A percentile compares a stretch with the other conserved stretches of the same genome.
Evolutionary conservation across 2,329 filamentous ascomycete genomes (phyloP).

Genomic region (Spiromastix sp.): DNA sequence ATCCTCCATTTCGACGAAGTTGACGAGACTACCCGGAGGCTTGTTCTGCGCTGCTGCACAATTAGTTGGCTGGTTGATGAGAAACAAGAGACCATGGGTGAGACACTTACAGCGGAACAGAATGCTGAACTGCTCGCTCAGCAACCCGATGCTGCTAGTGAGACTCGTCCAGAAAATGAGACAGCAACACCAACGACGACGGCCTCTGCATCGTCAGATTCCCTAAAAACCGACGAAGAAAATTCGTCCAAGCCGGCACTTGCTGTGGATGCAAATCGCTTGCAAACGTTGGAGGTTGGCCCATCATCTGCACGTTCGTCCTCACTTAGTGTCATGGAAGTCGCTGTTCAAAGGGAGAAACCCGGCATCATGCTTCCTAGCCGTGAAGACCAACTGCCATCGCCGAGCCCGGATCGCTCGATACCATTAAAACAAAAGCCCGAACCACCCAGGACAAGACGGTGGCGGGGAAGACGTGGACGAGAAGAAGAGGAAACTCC

Average conservation of each 20-base stretch:
- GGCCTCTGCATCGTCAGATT: constrained; percentile 33
- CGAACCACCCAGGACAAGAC: constrained; percentile 32
- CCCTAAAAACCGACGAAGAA: constrained; percentile 21
- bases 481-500: constrained; percentile 22
- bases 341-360: constrained; percentile 71
- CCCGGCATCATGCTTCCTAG: constrained; percentile 75
- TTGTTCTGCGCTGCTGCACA: constrained; percentile 35
- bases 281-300: constrained; percentile 53
- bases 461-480: constrained; percentile 30
- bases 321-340: constrained; percentile 63
- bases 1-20: constrained; percentile 40
- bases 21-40: constrained; percentile 38
- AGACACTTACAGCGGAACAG: constrained; percentile 12
- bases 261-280: constrained; percentile 6
- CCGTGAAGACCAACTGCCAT: constrained; percentile 33
- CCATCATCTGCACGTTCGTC: constrained; percentile 60
- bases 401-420: not conserved
- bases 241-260: not conserved
- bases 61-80: constrained; percentile 36
- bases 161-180: constrained; percentile 30
- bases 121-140: constrained; percentile 6
- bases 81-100: constrained; percentile 18
- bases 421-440: constrained; percentile 24
- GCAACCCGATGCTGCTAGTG: constrained; percentile 12
- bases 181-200: constrained; percentile 19